Evolutionary conservation across 139 green algal genomes (phyloP), one percentile per base, ranked within the genome.

Genomic region (Picochlorum costavermella): DNA sequence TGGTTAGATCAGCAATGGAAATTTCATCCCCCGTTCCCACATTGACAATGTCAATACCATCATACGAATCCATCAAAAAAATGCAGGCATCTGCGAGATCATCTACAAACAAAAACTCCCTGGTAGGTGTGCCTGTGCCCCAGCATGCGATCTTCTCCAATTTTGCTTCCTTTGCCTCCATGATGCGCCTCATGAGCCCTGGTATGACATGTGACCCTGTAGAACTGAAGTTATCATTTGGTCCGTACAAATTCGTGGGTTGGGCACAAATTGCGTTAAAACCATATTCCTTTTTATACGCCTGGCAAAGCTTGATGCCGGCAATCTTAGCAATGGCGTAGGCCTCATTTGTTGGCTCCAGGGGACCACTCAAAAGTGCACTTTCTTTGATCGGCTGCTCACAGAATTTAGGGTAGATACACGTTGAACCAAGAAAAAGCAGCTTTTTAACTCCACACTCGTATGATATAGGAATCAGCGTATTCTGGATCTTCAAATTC

Each of bases 181-280:
- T 80, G 59, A 75, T 84, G 50, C 78, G 71, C 46, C 84, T 77
- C 29, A 91, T 77, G 8, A 91, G 69, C 29, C 71, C 78, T 11
- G 84, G 84, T 30, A 91, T 76, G 14, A 91, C 84, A 58, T 91
- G 84, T 20, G 44, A 69, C 57, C 83, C 71, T 14, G 74, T 71
- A 2, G 81, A 67, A 69, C 81, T 56, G 65, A 88, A 91, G 66
- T 91, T 91, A 73, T 91, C 84, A 58, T 84, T 63, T 25, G 71
- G 74, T 16, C 84, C 84, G 60, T 85, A 91, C 30, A 91, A 75
- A 74, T 91, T 91, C 58, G 82, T 88, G 8, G 84, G 84, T 31
- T 88, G 83, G 4, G 80, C 76, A 26, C 67, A 73, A 0, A 77
- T 85, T 67, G 75, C 81, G 61, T 82, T 77, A 57, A 66, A 80